A percentile compares a stretch with the other conserved stretches of the same genome.
These are phyloP conservation scores for Yarrowia sp. DNA, from an alignment of 805 yeast genomes.

Conservation along the genomic window DNA sequence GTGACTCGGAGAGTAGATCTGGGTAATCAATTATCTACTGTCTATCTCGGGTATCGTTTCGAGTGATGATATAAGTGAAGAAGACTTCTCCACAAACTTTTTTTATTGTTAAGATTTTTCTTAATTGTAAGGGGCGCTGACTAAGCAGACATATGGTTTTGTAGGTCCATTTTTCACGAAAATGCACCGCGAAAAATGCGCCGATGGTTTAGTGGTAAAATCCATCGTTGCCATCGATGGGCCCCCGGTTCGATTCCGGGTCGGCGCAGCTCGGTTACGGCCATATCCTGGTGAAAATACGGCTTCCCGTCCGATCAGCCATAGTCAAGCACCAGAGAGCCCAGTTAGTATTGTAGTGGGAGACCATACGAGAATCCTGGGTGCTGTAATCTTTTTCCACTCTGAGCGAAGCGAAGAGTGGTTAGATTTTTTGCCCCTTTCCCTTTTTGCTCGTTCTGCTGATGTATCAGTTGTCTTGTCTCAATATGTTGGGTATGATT, in stretches of 20 bases:
- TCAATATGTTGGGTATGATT: too few relatives aligned
- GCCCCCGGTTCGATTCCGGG: conserved; percentile 33
- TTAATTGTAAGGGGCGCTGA: background rate
- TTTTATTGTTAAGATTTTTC: too few relatives aligned
- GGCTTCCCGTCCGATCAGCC: conserved; percentile 32
- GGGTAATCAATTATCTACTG: too few relatives aligned
- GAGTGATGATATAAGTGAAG: too few relatives aligned
- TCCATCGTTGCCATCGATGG: conserved; percentile 31
- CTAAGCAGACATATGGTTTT: background rate
- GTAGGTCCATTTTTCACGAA: too few relatives aligned
- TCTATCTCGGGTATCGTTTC: too few relatives aligned
- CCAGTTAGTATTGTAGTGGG: conserved; percentile 29
- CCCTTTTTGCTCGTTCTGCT: too few relatives aligned
- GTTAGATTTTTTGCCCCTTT: too few relatives aligned
- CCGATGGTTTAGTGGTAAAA: conserved; percentile 29
- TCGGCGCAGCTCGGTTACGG: conserved; percentile 23
- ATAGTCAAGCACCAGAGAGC: conserved; percentile 31
- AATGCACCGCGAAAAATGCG: background rate
- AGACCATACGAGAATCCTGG: conserved; percentile 30
- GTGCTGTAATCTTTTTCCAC: conserved; percentile 12
- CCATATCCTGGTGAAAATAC: conserved; percentile 30
- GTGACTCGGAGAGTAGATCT: too few relatives aligned
- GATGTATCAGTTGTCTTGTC: too few relatives aligned
- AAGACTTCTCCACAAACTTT: too few relatives aligned
- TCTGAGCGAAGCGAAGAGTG: too few relatives aligned